Percentiles rank a stretch among this genome's conserved stretches.
phyloP scores from a whole-genome alignment of 129 eudicot genomes.

The Scalesia atractyloides region DNA sequence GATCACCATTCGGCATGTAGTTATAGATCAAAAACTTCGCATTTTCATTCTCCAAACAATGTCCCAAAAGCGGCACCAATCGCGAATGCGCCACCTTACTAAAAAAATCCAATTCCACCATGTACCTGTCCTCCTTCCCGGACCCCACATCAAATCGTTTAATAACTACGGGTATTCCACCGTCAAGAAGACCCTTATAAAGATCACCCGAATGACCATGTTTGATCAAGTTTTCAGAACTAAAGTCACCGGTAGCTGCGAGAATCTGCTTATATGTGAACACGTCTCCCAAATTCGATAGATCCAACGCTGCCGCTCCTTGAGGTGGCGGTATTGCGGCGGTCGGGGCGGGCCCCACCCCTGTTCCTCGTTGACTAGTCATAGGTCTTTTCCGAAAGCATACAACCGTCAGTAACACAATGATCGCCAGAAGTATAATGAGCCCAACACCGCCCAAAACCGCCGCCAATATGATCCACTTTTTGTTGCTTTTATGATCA shows the following conservation, averaged over 20 bases:
- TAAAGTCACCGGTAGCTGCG: constrained; percentile 63
- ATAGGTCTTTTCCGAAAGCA: constrained; percentile 52
- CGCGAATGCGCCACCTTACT: constrained; percentile 78
- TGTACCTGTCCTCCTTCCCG: constrained; percentile 60
- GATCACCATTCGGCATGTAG: constrained; percentile 82
- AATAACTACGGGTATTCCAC: constrained; percentile 64
- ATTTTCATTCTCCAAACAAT: constrained; percentile 79
- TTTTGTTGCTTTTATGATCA: constrained; percentile 46
- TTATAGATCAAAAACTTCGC: constrained; percentile 75
- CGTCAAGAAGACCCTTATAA: constrained; percentile 67
- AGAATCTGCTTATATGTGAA: constrained; percentile 77
- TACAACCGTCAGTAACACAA: constrained; percentile 41
- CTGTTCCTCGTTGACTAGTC: constrained; percentile 53
- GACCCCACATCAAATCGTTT: constrained; percentile 53
- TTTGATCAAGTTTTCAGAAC: constrained; percentile 63
- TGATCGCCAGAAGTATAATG: constrained; percentile 30
- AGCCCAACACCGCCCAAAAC: constrained; percentile 73
- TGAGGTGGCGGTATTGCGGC: constrained; percentile 37
- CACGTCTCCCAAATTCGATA: constrained; percentile 63
- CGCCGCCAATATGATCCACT: constrained; percentile 57
- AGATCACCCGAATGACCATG: constrained; percentile 93
- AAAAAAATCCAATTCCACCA: constrained; percentile 66
- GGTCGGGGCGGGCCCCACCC: constrained; percentile 64
- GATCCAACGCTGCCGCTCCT: constrained; percentile 45
- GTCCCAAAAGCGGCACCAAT: constrained; percentile 86